These are phyloP conservation scores for Amanita brunnescens DNA, from an alignment of 768 basidiomycete species.

Conservation along the genomic window DNA sequence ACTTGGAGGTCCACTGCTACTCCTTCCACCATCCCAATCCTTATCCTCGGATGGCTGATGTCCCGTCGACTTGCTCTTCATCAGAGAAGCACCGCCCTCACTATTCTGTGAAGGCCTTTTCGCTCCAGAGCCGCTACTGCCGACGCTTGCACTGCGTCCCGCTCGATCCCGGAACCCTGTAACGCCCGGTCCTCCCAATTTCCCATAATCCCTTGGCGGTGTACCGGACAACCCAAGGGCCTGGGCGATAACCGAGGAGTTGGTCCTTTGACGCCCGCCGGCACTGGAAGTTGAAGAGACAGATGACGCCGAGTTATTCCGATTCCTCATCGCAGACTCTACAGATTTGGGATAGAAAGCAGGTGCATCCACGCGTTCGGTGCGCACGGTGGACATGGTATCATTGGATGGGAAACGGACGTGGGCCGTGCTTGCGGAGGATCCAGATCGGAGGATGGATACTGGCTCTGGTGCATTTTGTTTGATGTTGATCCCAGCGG, in stretches of 20 bases:
- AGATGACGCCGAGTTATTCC: constrained; percentile 15
- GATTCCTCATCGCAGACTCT: constrained; percentile 1
- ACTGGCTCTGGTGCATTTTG: constrained; percentile 15
- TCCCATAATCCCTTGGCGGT: constrained; percentile 28
- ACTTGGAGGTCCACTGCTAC: neutral
- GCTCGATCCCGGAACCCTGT: constrained; percentile 16
- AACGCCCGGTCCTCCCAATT: constrained; percentile 31
- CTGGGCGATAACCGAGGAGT: constrained; percentile 31
- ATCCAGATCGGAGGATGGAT: constrained; percentile 19
- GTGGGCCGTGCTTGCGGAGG: constrained; percentile 10
- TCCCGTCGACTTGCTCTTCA: constrained; percentile 26
- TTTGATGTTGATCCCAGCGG: constrained; percentile 12
- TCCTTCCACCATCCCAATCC: neutral
- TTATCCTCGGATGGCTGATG: constrained; percentile 13
- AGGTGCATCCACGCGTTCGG: neutral
- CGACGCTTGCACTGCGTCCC: constrained; percentile 21
- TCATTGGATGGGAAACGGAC: constrained; percentile 10
- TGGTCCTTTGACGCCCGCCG: constrained; percentile 15
- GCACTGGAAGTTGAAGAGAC: constrained; percentile 5
- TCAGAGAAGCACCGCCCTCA: constrained; percentile 11
- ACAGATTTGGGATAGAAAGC: neutral
- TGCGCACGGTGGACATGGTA: constrained; percentile 6
- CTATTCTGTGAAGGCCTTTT: constrained; percentile 5
- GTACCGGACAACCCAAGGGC: constrained; percentile 36
- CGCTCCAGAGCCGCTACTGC: constrained; percentile 28